These are phyloP conservation scores for Astrothelium macrocarpum DNA, from an alignment of 495 filamentous ascomycete genomes.

Conservation along the genomic window DNA sequence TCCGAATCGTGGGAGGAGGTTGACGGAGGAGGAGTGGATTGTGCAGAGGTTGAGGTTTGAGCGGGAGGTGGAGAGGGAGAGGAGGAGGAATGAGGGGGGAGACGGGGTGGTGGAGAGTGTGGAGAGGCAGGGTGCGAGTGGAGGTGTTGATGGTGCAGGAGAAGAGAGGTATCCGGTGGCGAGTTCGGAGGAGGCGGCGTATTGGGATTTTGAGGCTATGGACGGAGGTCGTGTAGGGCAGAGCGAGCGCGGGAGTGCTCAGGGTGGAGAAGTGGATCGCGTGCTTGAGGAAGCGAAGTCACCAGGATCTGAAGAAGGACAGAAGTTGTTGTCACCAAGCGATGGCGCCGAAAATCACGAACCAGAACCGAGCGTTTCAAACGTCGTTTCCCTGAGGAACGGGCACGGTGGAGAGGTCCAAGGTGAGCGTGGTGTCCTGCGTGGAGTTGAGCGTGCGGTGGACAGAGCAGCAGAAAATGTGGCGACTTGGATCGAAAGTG, in stretches of 20 bases:
- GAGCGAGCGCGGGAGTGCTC: not conserved
- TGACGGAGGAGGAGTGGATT: constrained; percentile 4
- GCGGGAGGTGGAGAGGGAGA: not conserved
- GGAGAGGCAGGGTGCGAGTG: not conserved
- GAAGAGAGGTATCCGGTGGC: not conserved
- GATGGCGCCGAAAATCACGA: not conserved
- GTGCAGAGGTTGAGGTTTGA: constrained; percentile 1
- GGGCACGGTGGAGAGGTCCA: not conserved
- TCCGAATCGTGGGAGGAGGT: not conserved
- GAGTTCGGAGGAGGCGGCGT: not conserved
- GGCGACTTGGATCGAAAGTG: not conserved
- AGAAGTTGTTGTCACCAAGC: not conserved
- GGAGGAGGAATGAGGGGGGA: not conserved
- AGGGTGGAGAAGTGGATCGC: not conserved
- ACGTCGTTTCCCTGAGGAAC: not conserved
- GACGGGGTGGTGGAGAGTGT: not conserved
- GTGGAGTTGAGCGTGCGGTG: not conserved
- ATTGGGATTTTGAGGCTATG: not conserved
- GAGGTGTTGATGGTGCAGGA: not conserved
- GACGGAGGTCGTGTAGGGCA: not conserved
- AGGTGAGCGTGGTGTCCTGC: not conserved
- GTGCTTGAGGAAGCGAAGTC: not conserved
- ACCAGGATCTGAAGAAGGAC: not conserved
- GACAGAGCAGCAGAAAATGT: not conserved
- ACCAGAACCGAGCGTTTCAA: not conserved